Evolutionary conservation across 768 basidiomycete genomes (phyloP), one percentile per base, ranked within the genome.

Genomic region (button mushroom (Agaricus bisporus)): DNA sequence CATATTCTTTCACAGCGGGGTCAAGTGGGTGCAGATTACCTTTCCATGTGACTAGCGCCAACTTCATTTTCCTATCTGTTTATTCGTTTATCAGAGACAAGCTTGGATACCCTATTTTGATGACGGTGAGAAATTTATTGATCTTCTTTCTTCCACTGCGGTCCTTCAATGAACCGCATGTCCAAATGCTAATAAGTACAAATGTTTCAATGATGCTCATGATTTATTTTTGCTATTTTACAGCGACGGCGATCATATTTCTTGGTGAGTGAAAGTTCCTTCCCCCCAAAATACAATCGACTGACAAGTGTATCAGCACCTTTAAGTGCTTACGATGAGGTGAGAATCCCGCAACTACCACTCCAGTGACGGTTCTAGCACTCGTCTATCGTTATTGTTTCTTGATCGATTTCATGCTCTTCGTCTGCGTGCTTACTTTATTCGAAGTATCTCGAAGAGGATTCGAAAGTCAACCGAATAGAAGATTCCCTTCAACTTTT

Each of bases 21-120:
- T 26, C 82, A 85, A 76, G 83, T 75, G 68, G 66, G 76, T 66
- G 37, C 49, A 25, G 20, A 18, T 46, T 29, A 25, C 18, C 32
- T 41, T 36, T 28, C 41, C 36, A 14, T 22, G 15, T n/a, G 20
- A 41, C n/a, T n/a, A 37, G 37, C 43, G 48, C 52, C 46, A 22
- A 52, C 18, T 41, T 54, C 54, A 29, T 41, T 15, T 29, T 47
- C 39, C 20, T 4, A 22, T 22, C 22, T 22, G 22, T 22, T 14
- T 56, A 42, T 47, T 48, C 32, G 55, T 56, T 49, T 28, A 32
- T 51, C 58, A 89, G 85, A 75, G 90, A 61, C 86, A 83, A 60
- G 82, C 85, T 5, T 91, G 89, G 89, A 81, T 85, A 39, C 86
- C 89, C 28, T 92, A 82, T 68, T 92, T 92, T 59, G 89, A 91